A percentile compares a stretch with the other conserved stretches of the same genome.
Conservation (phyloP, 768 basidiomycete genomes). For the Mycena vulgaris region DNA sequence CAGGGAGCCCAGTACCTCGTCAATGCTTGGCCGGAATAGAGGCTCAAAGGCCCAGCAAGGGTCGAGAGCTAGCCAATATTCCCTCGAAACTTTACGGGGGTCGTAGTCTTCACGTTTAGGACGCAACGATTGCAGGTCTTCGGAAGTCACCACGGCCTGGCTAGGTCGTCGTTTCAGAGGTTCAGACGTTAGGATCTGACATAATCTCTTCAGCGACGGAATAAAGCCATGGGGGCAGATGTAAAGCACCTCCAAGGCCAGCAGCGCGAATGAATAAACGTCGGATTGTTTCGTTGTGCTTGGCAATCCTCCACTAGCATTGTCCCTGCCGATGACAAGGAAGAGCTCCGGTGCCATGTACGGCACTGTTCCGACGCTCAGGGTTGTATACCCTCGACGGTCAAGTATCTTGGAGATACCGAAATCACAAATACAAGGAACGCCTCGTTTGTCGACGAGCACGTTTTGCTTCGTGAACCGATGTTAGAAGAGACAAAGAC, state of each 20-base stretch:
- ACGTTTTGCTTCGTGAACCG: constrained; percentile 23
- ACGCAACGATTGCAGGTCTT: too few relatives aligned
- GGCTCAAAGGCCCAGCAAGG: too few relatives aligned
- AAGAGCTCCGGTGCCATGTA: constrained; percentile 30
- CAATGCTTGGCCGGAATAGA: too few relatives aligned
- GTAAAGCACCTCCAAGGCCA: constrained; percentile 22
- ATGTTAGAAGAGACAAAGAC: not conserved
- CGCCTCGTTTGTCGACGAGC: constrained; percentile 30
- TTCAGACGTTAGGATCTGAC: constrained; percentile 21
- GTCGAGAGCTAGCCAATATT: too few relatives aligned
- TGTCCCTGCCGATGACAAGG: too few relatives aligned
- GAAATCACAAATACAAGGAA: constrained; percentile 31
- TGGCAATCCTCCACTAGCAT: not conserved
- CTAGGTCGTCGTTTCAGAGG: constrained; percentile 6
- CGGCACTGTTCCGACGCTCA: constrained; percentile 20
- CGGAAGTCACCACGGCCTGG: too few relatives aligned
- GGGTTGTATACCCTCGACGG: constrained; percentile 21
- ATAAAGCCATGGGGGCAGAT: not conserved
- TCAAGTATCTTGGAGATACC: constrained; percentile 27
- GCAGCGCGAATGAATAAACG: constrained; percentile 29
- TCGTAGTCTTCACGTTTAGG: too few relatives aligned
- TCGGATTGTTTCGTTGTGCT: constrained; percentile 24
- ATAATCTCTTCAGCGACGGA: constrained; percentile 24
- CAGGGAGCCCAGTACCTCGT: too few relatives aligned
- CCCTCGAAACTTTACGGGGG: too few relatives aligned